Evolutionary conservation across 192 early-diverging fungal species (phyloP).

Genomic region (Coemansia furcata): DNA sequence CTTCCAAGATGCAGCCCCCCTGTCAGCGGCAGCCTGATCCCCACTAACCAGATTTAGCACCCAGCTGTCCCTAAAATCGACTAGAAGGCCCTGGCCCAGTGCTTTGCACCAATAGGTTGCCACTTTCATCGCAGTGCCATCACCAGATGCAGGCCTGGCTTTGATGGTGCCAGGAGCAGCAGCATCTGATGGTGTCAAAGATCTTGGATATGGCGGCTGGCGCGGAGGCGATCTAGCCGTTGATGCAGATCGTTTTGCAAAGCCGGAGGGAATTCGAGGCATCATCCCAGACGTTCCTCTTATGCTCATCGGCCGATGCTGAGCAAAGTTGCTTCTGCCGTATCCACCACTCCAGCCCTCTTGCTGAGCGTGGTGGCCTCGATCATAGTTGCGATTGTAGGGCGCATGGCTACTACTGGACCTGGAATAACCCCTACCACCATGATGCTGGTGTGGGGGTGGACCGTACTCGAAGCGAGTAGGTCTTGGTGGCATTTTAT

Average conservation of each 20-base stretch:
- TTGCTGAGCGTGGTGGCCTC: background rate
- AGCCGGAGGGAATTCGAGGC: background rate
- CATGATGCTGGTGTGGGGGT: background rate
- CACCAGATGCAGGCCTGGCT: background rate
- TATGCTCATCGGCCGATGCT: background rate
- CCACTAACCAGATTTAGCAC: slow-evolving; percentile 9
- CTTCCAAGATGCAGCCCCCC: background rate
- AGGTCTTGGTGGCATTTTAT: background rate
- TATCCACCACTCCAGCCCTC: background rate
- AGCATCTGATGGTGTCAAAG: background rate
- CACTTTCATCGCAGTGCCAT: background rate
- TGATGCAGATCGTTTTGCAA: background rate
- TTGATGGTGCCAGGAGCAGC: background rate
- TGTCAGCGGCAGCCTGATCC: background rate
- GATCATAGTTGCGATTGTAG: background rate
- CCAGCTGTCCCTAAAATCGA: slow-evolving; percentile 11
- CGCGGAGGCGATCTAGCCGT: background rate
- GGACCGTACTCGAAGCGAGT: background rate
- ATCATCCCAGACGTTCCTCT: background rate
- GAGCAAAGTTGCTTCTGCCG: background rate
- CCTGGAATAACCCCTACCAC: background rate
- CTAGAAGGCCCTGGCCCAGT: slow-evolving; percentile 5
- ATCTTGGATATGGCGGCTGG: background rate
- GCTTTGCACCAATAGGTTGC: slow-evolving; percentile 17
- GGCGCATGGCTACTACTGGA: background rate